A percentile compares a stretch with the other conserved stretches of the same genome.
phyloP scores from a whole-genome alignment of 108 stramenopile genomes.

The Craspedostauros australis region DNA sequence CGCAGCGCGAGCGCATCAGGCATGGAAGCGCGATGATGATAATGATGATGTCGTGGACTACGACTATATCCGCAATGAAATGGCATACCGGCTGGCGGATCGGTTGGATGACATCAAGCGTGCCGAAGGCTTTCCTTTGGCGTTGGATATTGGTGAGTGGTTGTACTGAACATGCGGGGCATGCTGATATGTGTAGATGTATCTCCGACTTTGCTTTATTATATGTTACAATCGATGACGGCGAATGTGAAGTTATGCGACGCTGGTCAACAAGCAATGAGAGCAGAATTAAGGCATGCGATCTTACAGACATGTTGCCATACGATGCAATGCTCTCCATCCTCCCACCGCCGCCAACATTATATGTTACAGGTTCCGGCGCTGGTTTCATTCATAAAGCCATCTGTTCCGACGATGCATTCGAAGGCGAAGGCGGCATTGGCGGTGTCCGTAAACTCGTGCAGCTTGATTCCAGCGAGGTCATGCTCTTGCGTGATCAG shows the following conservation, averaged over 20 bases:
- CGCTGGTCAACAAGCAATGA: no score
- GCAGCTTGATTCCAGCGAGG: slow-evolving; percentile 62
- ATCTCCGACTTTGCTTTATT: no score
- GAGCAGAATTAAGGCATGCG: no score
- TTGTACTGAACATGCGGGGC: no score
- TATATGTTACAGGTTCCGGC: no score
- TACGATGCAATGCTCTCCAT: no score
- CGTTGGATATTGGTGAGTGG: slow-evolving; percentile 81
- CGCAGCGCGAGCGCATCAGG: slow-evolving; percentile 41
- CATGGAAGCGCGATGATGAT: slow-evolving; percentile 17
- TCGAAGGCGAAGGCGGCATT: slow-evolving; percentile 63
- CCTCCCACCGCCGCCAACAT: no score
- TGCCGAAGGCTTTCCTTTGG: slow-evolving; percentile 69
- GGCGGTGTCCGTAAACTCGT: slow-evolving; percentile 81
- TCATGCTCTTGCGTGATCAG: slow-evolving; percentile 59
- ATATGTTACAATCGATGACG: no score
- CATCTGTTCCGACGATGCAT: slow-evolving; percentile 49
- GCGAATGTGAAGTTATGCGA: no score
- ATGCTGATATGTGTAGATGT: no score
- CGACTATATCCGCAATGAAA: slow-evolving; percentile 76
- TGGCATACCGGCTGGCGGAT: slow-evolving; percentile 65
- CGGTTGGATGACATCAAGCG: slow-evolving; percentile 75
- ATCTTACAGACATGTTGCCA: no score
- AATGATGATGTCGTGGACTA: slow-evolving; percentile 39
- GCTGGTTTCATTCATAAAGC: slow-evolving; percentile 58